Percentiles rank a stretch among this genome's conserved stretches.
These are phyloP conservation scores for Fusarium bulbicola DNA, from an alignment of 2,329 filamentous ascomycete species.

Conservation along the genomic window DNA sequence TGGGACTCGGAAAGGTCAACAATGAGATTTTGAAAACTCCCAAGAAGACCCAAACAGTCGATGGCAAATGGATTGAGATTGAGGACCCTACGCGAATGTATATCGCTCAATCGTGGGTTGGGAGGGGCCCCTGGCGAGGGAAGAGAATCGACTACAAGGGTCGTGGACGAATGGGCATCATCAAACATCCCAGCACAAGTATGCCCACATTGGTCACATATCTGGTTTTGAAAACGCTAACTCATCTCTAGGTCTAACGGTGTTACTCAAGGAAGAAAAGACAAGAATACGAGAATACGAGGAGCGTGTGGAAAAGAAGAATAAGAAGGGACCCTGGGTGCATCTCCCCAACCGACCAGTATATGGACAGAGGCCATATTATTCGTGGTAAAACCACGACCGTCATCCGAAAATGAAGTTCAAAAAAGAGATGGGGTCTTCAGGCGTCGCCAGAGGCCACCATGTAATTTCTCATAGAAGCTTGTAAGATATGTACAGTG, in stretches of 20 bases:
- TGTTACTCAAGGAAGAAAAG: constrained; percentile 93
- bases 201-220: constrained; percentile 51
- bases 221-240: constrained; percentile 23
- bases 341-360: constrained; percentile 88
- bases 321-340: constrained; percentile 82
- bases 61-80: constrained; percentile 77
- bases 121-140: constrained; percentile 71
- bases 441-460: background rate
- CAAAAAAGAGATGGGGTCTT: constrained; percentile 3
- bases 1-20: constrained; percentile 73
- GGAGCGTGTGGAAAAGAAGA: constrained; percentile 79
- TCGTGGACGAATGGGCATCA: constrained; percentile 73
- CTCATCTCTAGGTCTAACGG: constrained; percentile 67
- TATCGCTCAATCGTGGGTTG: constrained; percentile 92
- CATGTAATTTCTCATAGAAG: constrained; percentile 38
- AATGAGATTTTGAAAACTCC: constrained; percentile 51
- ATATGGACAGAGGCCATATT: constrained; percentile 86
- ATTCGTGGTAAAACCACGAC: constrained; percentile 75
- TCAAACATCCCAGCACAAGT: constrained; percentile 80
- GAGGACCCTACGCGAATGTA: constrained; percentile 84
- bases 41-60: constrained; percentile 73
- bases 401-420: background rate
- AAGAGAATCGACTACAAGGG: constrained; percentile 76
- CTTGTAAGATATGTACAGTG: constrained; percentile 51
- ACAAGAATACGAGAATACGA: constrained; percentile 83